Base-by-base conservation (phyloP, 2,329 filamentous ascomycete genomes). In the Curvularia sp. region DNA sequence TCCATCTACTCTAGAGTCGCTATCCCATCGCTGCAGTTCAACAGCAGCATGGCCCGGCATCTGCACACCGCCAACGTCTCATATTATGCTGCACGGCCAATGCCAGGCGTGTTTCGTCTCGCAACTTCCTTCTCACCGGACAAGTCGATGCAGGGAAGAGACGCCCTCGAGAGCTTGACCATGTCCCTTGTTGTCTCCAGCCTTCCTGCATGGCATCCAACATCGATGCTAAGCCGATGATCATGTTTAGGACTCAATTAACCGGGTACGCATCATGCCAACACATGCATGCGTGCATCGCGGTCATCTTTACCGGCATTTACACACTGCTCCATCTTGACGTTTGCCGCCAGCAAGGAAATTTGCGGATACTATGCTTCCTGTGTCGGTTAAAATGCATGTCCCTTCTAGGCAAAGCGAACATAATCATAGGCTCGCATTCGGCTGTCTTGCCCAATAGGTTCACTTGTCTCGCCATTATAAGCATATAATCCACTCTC, bases 81-180 rank as follows among this genome's bases (percentile, higher is more conserved):
- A 26, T 26, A 12, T 28, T 38, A 8, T 39, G 47, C 47, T 49
- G 22, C 33, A 9, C 24, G 24, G 10, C 30, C 33, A 49, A 49
- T 49, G 13, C 38, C 47, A 39, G 22, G 13, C 30, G n/a, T 49
- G 33, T 39, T 39, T 39, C 22, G n/a, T 49, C 47, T 38, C 20
- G 30, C 28, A 47, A 12, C 20, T 13, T 49, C 26, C 15, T 33
- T 39, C 47, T 49, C 47, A 49, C 47, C 47, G 47, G 47, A 49
- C 33, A 28, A 12, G 33, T 26, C 15, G 26, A 39, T 28, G 33
- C 47, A 49, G 33, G 47, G 47, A 35, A 30, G 47, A 39, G 31
- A 35, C 7, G 30, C 46, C 42, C 24, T 24, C n/a, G n/a, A 31
- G 15, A 12, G 15, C 15, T 30, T 49, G 20, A 43, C 41, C 18